These are phyloP conservation scores for Aspergillus ibericus DNA, from an alignment of 2,329 filamentous ascomycete genomes.

Conservation along the genomic window DNA sequence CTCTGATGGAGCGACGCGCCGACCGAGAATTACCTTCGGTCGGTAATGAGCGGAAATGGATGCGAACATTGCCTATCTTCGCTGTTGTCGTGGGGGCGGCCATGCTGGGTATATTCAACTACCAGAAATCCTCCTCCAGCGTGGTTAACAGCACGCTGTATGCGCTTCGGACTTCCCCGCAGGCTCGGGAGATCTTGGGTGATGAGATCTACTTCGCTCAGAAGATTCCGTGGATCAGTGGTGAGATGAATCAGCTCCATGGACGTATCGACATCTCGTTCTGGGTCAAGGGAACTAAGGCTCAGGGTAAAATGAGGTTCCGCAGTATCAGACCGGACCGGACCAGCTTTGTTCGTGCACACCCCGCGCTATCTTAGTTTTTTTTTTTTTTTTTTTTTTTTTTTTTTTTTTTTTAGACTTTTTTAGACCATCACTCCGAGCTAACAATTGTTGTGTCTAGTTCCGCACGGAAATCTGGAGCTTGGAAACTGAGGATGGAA, in stretches of 20 bases:
- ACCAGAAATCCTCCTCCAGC: constrained; percentile 89
- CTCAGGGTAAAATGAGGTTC: constrained; percentile 74
- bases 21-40: constrained; percentile 55
- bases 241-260: constrained; percentile 90
- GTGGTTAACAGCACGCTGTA: constrained; percentile 88
- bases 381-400: background rate
- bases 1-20: constrained; percentile 53
- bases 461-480: constrained; percentile 94
- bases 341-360: constrained; percentile 55
- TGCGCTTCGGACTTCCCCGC: constrained; percentile 76
- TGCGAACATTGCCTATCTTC: constrained; percentile 78
- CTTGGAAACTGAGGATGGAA: constrained; percentile 66
- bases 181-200: constrained; percentile 75
- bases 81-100: constrained; percentile 67
- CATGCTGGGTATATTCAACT: constrained; percentile 94
- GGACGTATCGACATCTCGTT: constrained; percentile 86
- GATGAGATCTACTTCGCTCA: constrained; percentile 81
- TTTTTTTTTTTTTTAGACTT: constrained; percentile 1
- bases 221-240: constrained; percentile 79
- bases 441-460: constrained; percentile 34
- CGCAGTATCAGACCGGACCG: constrained; percentile 69
- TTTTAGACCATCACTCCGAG: background rate
- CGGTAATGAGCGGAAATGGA: constrained; percentile 59
- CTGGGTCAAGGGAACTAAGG: constrained; percentile 76
- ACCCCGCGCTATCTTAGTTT: background rate